Evolutionary conservation across 768 basidiomycete genomes (phyloP).

Genomic region (Lentinus brumalis): DNA sequence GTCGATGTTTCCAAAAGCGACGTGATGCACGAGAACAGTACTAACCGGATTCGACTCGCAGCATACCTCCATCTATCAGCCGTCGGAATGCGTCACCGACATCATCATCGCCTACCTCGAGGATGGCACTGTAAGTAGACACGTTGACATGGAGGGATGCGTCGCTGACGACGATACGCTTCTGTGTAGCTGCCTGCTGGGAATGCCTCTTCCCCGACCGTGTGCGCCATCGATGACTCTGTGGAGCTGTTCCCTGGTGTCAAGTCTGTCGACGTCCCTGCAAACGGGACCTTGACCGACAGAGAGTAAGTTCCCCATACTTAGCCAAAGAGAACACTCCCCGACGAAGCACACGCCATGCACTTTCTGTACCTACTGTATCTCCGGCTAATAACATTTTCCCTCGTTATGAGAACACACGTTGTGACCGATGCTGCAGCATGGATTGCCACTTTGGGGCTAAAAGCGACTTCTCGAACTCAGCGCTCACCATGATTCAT

Average conservation of each 20-base stretch:
- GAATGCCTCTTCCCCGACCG: background rate
- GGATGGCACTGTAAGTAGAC: constrained; percentile 8
- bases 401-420: too few relatives aligned
- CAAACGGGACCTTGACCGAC: background rate
- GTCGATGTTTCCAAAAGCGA: too few relatives aligned
- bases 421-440: too few relatives aligned
- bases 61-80: constrained; percentile 14
- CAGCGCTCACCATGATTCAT: too few relatives aligned
- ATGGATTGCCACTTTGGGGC: too few relatives aligned
- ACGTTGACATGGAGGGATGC: background rate
- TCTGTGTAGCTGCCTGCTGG: constrained; percentile 1
- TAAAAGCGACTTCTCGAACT: too few relatives aligned
- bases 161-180: background rate
- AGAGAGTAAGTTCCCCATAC: background rate
- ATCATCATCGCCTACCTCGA: constrained; percentile 12
- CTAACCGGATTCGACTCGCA: background rate
- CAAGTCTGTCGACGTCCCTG: background rate
- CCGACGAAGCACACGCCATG: too few relatives aligned
- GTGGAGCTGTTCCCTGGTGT: constrained; percentile 15
- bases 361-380: too few relatives aligned
- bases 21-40: too few relatives aligned
- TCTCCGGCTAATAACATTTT: too few relatives aligned
- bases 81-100: constrained; percentile 5
- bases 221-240: constrained; percentile 13
- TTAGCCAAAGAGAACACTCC: too few relatives aligned